Evolutionary conservation across 1,284 basidiomycete genomes (phyloP), one percentile per base, ranked within the genome.

Genomic region (Ganoderma sinense): DNA sequence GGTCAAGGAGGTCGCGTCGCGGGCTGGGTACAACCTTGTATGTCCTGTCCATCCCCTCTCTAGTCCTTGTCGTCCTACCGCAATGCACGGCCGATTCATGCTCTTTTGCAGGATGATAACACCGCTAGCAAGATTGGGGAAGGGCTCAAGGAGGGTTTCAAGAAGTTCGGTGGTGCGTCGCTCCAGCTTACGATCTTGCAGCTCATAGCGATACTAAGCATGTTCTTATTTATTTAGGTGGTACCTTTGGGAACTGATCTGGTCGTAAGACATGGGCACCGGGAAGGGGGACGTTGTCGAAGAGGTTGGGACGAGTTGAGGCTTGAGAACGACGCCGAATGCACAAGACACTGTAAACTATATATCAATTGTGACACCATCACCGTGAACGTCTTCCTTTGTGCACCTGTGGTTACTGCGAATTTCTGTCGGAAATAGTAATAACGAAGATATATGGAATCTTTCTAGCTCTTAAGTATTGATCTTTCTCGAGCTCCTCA

Each of bases 1-100:
- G 67, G 78, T 88, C 63, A 74, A 78, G 68, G 76, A 69, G 60
- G 85, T 80, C 41, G 85, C 85, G 6, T 71, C 80, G 70, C 82
- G 84, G 75, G 83, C 82, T 41, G 87, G 87, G 0, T 84, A 80
- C 74, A 82, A 86, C 70, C 1, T 88, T 7, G 87, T 88, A 71
- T 69, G 85, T 81, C 53, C 16, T 64, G 20, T 48, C 51, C n/a
- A 53, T 51, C 48, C 23, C 26, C 48, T 14, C 23, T 26, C 48
- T 11, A 26, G 1, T 56, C 29, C 18, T 23, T 48, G 14, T 43
- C 48, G 3, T 16, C 16, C 20, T 36, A 5, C 36, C 39, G n/a
- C 39, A n/a, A n/a, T 10, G n/a, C 20, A 23, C 33, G 20, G 3
- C 59, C 41, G 18, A 41, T 39, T 26, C 36, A 7, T 5, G 36